Conservation (phyloP, 2,329 filamentous ascomycete species). For the Amesomyces nigricolor region DNA sequence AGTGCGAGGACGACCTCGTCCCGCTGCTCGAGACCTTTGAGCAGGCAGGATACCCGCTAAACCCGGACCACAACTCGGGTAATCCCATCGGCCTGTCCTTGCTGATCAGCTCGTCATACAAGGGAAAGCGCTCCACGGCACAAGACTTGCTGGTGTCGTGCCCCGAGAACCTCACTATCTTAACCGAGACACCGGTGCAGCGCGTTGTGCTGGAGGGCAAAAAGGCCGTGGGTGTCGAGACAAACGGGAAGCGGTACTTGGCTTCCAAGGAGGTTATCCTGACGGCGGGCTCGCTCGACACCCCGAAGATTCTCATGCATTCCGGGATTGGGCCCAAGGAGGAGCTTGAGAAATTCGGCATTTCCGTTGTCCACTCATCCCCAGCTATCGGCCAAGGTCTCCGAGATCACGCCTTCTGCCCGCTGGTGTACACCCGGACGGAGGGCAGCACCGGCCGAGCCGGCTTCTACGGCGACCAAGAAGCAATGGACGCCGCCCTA, state of each 20-base stretch:
- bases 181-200: conserved; percentile 44
- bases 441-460: conserved; percentile 39
- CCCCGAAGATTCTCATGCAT: conserved; percentile 41
- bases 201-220: conserved; percentile 34
- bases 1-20: conserved; percentile 45
- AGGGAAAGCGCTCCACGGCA: conserved; percentile 46
- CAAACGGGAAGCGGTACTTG: conserved; percentile 22
- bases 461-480: conserved; percentile 40
- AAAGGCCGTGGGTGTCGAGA: conserved; percentile 15
- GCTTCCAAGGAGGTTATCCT: conserved; percentile 41
- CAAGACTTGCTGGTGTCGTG: conserved; percentile 41
- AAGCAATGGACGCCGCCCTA: conserved; percentile 40
- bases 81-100: conserved; percentile 52
- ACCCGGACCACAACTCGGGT: conserved; percentile 53
- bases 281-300: conserved; percentile 38
- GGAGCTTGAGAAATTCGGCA: conserved; percentile 32
- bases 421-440: conserved; percentile 36
- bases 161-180: conserved; percentile 48
- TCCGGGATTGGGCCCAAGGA: conserved; percentile 38
- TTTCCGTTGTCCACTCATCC: conserved; percentile 33
- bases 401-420: conserved; percentile 37
- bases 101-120: conserved; percentile 43
- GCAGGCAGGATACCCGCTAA: conserved; percentile 43
- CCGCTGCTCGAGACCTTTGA: conserved; percentile 43
- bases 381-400: conserved; percentile 38